Base-by-base conservation (phyloP, 257 asterid species). In the Catharanthus roseus region DNA sequence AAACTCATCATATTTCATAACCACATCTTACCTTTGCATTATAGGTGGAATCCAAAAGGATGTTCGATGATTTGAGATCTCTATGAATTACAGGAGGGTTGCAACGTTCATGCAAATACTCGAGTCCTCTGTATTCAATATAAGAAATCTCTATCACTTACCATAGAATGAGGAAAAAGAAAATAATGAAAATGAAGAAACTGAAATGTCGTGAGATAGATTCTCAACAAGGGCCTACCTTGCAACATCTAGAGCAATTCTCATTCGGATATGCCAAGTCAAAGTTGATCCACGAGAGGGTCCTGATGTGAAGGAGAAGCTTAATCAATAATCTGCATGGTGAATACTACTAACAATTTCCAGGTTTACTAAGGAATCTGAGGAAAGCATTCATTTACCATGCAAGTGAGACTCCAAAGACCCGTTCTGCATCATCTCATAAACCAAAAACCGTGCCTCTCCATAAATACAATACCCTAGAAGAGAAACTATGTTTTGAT, bases 201-300 rank as follows among this genome's bases (percentile, higher is more conserved):
- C 12, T 39, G 58, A 44, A 44, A 67, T 18, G 41, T 65, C 60
- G n/a, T 55, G 10, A 50, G 15, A 53, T 51, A 72, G 10, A 24
- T 31, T 66, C 28, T 19, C 56, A 36, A 18, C 19, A 51, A 67
- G 47, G 36, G 41, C 54, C 50, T 78, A 93, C 97, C 97, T 91
- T 57, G 97, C 98, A 51, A 93, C 85, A 83, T 93, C 98, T 62
- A 93, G 83, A 36, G 98, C 97, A 65, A 91, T 88, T 83, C 86
- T 93, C 97, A 93, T 90, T 53, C 98, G 85, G 51, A 93, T 45
- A 73, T 85, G 96, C 98, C 98, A 93, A 78, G 81, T 85, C 81
- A 93, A 82, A 67, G 81, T 77, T 31, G 89, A 82, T 84, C 89
- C 86, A 74, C 69, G 85, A 77, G 90, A 83, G 72, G 95, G 86